Percentiles rank a stretch among this genome's conserved stretches.
These are phyloP conservation scores for Botrytis byssoidea DNA, from an alignment of 2,329 filamentous ascomycete genomes.

Conservation along the genomic window DNA sequence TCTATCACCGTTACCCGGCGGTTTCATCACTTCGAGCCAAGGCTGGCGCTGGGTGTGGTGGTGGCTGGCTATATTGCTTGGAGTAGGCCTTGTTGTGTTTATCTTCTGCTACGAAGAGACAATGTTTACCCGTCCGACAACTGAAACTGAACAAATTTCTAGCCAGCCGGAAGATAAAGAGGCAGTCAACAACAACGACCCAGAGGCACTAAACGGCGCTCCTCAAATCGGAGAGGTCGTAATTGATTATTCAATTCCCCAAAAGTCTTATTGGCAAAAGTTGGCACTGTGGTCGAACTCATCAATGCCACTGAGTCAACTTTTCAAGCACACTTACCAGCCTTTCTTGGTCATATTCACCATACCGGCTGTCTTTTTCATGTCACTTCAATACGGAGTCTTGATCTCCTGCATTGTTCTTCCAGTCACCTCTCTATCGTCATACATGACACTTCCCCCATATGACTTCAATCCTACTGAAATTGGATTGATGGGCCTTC, in stretches of 20 bases:
- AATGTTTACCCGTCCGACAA: background rate
- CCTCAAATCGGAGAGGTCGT: background rate
- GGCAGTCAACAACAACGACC: background rate
- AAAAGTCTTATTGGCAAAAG: background rate
- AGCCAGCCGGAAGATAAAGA: background rate
- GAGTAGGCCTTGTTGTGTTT: background rate
- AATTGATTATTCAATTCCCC: background rate
- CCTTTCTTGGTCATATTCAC: background rate
- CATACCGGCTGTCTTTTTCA: background rate
- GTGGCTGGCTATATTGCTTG: background rate
- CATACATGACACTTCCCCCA: background rate
- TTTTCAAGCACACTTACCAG: background rate
- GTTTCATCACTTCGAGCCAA: background rate
- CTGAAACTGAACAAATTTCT: rapidly evolving
- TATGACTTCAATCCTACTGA: background rate
- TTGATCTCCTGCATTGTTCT: background rate
- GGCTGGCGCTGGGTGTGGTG: background rate
- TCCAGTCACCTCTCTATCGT: background rate
- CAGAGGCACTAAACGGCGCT: background rate
- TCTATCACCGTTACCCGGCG: background rate
- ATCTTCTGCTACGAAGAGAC: background rate
- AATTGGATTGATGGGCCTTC: background rate
- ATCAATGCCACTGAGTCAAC: background rate
- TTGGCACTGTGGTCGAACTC: background rate
- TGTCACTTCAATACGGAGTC: background rate